These are phyloP conservation scores for Ganoderma resinaceum DNA, from an alignment of 1,284 basidiomycete genomes.

Conservation along the genomic window DNA sequence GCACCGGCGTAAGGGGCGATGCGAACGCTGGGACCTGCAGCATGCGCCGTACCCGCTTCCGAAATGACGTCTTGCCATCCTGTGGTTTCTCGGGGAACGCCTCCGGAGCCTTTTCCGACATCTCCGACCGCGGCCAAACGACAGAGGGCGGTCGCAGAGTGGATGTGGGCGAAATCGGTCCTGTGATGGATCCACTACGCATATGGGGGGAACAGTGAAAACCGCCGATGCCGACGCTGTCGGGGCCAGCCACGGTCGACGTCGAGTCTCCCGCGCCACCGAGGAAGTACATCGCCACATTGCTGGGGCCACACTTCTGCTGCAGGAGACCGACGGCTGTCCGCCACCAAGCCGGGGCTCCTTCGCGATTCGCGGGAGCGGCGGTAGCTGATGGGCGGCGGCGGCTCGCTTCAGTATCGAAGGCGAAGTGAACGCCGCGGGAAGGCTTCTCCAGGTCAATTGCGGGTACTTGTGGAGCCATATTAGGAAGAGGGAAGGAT, in stretches of 20 bases:
- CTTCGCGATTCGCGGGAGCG: conserved; percentile 15
- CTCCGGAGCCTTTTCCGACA: conserved; percentile 19
- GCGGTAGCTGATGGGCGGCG: conserved; percentile 5
- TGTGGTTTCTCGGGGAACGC: conserved; percentile 1
- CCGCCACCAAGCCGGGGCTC: conserved; percentile 27
- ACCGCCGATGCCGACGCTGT: not conserved
- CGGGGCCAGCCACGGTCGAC: conserved; percentile 2
- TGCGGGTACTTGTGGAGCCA: conserved; percentile 1
- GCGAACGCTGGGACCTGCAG: conserved; percentile 73
- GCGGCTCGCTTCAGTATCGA: conserved; percentile 7
- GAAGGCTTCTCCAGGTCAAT: conserved; percentile 21
- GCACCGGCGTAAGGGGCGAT: conserved; percentile 68
- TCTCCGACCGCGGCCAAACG: conserved; percentile 18
- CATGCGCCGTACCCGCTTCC: conserved; percentile 53
- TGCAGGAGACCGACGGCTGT: conserved; percentile 36
- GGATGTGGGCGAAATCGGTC: conserved; percentile 28
- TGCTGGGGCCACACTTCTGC: conserved; percentile 40
- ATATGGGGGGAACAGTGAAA: not conserved
- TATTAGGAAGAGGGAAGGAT: not conserved
- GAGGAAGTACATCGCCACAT: conserved; percentile 35
- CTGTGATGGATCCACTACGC: conserved; percentile 5
- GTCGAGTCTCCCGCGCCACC: conserved; percentile 14
- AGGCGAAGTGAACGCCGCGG: conserved; percentile 26
- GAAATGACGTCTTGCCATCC: conserved; percentile 30
- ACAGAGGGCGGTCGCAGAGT: conserved; percentile 25